Evolutionary conservation across 306 rosid genomes (phyloP), one percentile per base, ranked within the genome.

Genomic region (Vigna trinervia): DNA sequence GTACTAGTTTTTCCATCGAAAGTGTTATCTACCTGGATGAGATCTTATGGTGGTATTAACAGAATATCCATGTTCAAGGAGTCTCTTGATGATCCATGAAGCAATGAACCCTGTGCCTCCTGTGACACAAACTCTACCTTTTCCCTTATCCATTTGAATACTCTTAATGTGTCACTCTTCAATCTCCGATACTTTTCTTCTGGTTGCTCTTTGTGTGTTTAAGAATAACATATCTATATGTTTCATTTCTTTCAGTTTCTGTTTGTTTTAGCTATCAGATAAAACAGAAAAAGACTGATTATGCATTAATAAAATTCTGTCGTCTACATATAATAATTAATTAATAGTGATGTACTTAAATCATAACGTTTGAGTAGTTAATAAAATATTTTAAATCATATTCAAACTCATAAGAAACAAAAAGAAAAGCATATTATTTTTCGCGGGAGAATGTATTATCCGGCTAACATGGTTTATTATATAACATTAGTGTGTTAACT

Each of bases 101-200:
- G 76, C 90, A 61, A 86, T 17, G 39, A 65, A 89, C 36, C 92
- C 88, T 1, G 89, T 84, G 4, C 88, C 92, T 20, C 88, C 89
- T 0, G 89, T 84, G 11, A 84, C 90, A 81, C 92, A 86, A 0
- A 88, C 86, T 60, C 70, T 71, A 1, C 88, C 88, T 64, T 70
- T 78, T 4, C 38, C 66, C 22, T 79, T 73, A 4, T 77, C 86
- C 88, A 86, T 86, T 50, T 47, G 19, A 15, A n/a, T 9, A 36
- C 58, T 10, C 5, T 15, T 52, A 15, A 5, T 47, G 3, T 34
- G 2, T 2, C 12, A 53, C 26, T 39, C 17, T 15, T 79, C n/a
- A 61, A 54, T 32, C 46, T 52, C 34, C 34, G 20, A 30, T 34
- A 20, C 1, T 3, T 34, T 38, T 51, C 11, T 38, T 47, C 30